Evolutionary conservation across 2,329 filamentous ascomycete genomes (phyloP), one percentile per base, ranked within the genome.

Genomic region (Mycosphaerella sp.): DNA sequence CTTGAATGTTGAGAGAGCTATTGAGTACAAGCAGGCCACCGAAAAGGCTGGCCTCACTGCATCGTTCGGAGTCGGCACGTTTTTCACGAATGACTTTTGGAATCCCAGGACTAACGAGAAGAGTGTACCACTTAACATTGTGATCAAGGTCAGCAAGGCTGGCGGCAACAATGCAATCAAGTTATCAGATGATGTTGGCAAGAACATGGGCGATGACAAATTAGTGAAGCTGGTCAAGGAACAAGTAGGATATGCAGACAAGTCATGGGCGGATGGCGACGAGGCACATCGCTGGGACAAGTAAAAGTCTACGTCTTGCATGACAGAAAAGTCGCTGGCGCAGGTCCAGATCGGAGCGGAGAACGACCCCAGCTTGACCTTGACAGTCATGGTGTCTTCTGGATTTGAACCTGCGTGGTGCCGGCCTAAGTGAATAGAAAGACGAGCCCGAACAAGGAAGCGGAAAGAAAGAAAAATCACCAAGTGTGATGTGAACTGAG

Each of bases 61-160:
- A 10, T 87, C 86, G 0, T 98, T 98, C 73, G 93, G 93, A 57
- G 87, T 98, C 1, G 93, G 93, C 4, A 98, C 93, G 0, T 97
- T 89, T 72, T 79, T 98, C 64, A 98, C 93, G 3, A 82, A 98
- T 67, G 93, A 98, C 71, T 98, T 93, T 69, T 75, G 74, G n/a
- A 82, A 86, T 60, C 74, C 80, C 57, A 82, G 78, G 36, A 87
- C 84, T 0, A 84, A 85, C 39, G 83, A 83, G 62, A 97, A 96
- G 73, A 96, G 91, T 0, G 82, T 84, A 12, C 93, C 93, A 0
- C 75, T 98, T 51, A 98, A 98, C 66, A 98, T 98, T 65, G 93
- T 98, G 62, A 96, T 98, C 74, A 98, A 98, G 74, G 80, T 98
- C 57, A 89, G 88, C 58, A 90, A 88, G 8, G 93, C 90, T 0